Percentiles rank a stretch among this genome's conserved stretches.
These are phyloP conservation scores for Syzygium jambos DNA, from an alignment of 345 rosid species.

Conservation along the genomic window DNA sequence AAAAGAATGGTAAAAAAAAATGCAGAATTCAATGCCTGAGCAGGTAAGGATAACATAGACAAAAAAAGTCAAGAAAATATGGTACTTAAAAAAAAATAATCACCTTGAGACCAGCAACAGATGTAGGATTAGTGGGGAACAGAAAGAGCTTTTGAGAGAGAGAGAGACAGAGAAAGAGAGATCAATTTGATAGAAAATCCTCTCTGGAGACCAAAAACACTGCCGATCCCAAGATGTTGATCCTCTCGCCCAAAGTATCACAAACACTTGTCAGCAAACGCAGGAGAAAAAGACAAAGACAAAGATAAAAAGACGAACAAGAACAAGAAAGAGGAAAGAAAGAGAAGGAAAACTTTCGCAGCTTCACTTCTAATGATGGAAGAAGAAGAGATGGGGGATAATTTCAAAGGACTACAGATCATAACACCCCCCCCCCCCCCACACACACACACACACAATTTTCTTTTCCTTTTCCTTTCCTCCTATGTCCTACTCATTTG, in stretches of 20 bases:
- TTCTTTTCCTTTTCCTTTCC: neutral
- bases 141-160: neutral
- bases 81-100: neutral
- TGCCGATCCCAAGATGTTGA: conserved; percentile 4
- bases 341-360: neutral
- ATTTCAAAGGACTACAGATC: neutral
- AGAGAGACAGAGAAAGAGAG: neutral
- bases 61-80: neutral
- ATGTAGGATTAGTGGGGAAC: conserved; percentile 7
- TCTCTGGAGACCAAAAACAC: neutral
- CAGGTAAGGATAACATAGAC: neutral
- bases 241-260: neutral
- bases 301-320: neutral
- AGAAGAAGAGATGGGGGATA: neutral
- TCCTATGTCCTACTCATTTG: neutral
- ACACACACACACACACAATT: too few species aligned
- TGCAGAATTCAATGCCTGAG: neutral
- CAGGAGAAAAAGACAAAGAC: neutral
- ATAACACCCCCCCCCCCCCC: neutral
- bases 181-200: neutral
- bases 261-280: neutral
- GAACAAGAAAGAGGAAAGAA: neutral
- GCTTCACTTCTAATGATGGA: neutral
- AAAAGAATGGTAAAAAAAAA: neutral
- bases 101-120: conserved; percentile 6